These are phyloP conservation scores for Microbotryum saponariae DNA, from an alignment of 1,284 basidiomycete species.

Conservation along the genomic window DNA sequence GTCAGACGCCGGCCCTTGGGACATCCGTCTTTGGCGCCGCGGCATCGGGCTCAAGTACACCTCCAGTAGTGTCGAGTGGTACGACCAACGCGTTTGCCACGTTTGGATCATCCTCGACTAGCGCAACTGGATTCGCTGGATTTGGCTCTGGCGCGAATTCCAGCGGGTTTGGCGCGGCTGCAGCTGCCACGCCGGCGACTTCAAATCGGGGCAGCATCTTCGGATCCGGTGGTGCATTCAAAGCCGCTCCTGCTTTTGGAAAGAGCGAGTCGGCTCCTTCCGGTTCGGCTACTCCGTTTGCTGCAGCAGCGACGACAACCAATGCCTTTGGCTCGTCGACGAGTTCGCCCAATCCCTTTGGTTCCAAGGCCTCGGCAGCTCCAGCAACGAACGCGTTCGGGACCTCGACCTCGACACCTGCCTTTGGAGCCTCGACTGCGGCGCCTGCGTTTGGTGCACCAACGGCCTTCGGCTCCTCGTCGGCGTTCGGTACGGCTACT, in stretches of 20 bases:
- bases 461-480: background rate
- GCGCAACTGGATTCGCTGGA: conserved; percentile 10
- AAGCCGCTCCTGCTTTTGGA: conserved; percentile 1
- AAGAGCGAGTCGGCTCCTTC: too few species aligned
- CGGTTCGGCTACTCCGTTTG: too few species aligned
- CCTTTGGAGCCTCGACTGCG: background rate
- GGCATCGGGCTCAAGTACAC: background rate
- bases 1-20: conserved; percentile 18
- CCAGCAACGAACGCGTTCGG: too few species aligned
- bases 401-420: too few species aligned
- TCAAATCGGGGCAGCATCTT: background rate
- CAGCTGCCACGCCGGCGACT: background rate
- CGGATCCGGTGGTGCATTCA: background rate
- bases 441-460: conserved; percentile 1
- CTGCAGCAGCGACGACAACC: too few species aligned
- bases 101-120: background rate
- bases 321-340: too few species aligned
- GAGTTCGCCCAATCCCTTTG: too few species aligned
- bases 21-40: conserved; percentile 10
- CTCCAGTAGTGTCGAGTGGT: background rate
- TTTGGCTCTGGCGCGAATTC: conserved; percentile 9
- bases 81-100: background rate
- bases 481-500: background rate
- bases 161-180: conserved; percentile 9
- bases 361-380: too few species aligned